phyloP scores from a whole-genome alignment of 768 basidiomycete species.

The Naganishia vaughanmartiniae region DNA sequence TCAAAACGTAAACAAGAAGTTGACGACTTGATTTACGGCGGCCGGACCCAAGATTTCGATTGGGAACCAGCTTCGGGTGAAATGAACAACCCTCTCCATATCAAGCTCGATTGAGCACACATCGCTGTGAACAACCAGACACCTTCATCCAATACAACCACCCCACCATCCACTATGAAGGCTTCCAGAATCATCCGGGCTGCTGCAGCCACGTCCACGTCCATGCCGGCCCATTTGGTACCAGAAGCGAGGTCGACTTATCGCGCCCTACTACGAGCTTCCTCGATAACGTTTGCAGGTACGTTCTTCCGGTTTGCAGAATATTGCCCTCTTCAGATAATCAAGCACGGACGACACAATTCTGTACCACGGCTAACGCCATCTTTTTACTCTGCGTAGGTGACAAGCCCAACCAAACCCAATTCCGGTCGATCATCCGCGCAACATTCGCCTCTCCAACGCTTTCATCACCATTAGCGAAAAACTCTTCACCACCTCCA shows the following conservation, averaged over 20 bases:
- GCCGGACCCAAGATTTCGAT: slow-evolving; percentile 4
- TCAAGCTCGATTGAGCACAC: too few species aligned
- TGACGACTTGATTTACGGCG: background rate
- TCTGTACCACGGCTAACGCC: background rate
- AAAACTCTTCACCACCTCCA: slow-evolving; percentile 26
- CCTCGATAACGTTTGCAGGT: slow-evolving; percentile 11
- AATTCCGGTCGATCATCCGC: slow-evolving; percentile 38
- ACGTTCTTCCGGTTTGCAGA: background rate
- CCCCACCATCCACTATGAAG: background rate
- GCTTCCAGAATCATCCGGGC: background rate
- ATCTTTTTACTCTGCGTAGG: slow-evolving; percentile 7
- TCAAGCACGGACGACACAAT: background rate
- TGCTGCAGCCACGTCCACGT: background rate
- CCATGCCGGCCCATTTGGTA: slow-evolving; percentile 14
- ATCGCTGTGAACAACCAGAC: too few species aligned
- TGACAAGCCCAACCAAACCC: slow-evolving; percentile 24
- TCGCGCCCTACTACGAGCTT: slow-evolving; percentile 22
- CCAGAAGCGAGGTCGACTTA: slow-evolving; percentile 15
- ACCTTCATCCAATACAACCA: too few species aligned
- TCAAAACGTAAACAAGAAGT: background rate
- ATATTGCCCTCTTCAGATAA: too few species aligned
- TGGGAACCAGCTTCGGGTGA: background rate
- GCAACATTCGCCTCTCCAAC: slow-evolving; percentile 45
- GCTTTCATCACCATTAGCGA: slow-evolving; percentile 37
- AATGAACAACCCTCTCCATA: background rate